Conservation (phyloP, 1,284 basidiomycete genomes). For the Taiwanofungus camphoratus region DNA sequence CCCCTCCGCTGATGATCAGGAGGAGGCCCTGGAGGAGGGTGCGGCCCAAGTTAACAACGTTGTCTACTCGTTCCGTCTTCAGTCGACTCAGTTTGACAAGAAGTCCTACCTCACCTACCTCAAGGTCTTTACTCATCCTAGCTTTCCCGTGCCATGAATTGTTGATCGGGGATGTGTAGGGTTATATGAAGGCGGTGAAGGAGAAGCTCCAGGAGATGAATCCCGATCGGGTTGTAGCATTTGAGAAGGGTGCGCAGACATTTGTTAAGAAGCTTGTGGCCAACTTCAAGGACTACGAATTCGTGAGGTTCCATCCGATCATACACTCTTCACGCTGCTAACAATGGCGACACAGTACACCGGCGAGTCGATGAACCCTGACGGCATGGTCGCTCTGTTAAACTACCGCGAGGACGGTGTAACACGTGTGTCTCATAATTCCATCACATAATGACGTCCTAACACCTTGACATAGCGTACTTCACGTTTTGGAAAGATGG, state of each 20-base stretch:
- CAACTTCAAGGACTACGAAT: slow-evolving; percentile 91
- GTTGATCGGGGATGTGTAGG: slow-evolving; percentile 27
- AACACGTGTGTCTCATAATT: slow-evolving; percentile 58
- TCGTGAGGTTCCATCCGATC: slow-evolving; percentile 44
- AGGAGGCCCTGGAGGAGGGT: slow-evolving; percentile 82
- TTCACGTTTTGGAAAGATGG: slow-evolving; percentile 95
- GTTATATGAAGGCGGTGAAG: slow-evolving; percentile 84
- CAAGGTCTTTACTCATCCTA: slow-evolving; percentile 50
- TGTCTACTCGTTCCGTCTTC: slow-evolving; percentile 89
- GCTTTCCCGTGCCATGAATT: not conserved
- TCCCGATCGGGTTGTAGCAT: slow-evolving; percentile 69
- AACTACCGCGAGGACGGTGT: slow-evolving; percentile 78
- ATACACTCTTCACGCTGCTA: not conserved
- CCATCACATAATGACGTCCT: not conserved
- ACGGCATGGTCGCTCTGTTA: slow-evolving; percentile 88
- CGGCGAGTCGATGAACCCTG: slow-evolving; percentile 82
- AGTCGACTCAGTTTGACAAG: slow-evolving; percentile 86
- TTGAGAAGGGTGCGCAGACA: slow-evolving; percentile 78
- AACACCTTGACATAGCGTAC: slow-evolving; percentile 56
- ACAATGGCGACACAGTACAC: slow-evolving; percentile 52
- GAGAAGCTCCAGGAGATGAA: slow-evolving; percentile 49
- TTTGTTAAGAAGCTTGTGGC: slow-evolving; percentile 87
- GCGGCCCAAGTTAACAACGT: slow-evolving; percentile 84
- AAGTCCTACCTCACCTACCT: slow-evolving; percentile 84
- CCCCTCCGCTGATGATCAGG: slow-evolving; percentile 86